These are phyloP conservation scores for Babesia bigemina DNA, from an alignment of 169 alveolate genomes.

Conservation along the genomic window DNA sequence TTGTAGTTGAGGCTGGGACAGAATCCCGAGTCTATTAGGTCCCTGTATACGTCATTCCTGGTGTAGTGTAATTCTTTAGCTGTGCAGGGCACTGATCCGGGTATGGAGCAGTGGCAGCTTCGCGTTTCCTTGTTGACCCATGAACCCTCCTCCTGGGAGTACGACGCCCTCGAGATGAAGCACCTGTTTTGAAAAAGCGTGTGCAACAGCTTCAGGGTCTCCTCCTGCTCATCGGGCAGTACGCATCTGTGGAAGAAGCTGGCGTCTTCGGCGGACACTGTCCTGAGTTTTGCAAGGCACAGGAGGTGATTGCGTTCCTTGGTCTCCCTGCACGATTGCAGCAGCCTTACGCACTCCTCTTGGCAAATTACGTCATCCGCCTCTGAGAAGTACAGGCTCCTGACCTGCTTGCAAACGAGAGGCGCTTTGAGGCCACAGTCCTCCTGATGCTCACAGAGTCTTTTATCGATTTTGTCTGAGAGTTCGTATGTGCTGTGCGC, in stretches of 20 bases:
- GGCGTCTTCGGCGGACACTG: background rate
- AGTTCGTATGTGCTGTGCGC: constrained; percentile 8
- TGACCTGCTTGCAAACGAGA: constrained; percentile 22
- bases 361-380: constrained; percentile 13
- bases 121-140: constrained; percentile 35
- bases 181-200: constrained; percentile 32
- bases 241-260: constrained; percentile 46
- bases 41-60: constrained; percentile 12
- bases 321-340: constrained; percentile 20
- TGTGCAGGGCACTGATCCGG: constrained; percentile 62
- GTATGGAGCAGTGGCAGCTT: constrained; percentile 51
- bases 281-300: constrained; percentile 40
- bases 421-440: constrained; percentile 7
- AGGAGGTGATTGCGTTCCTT: background rate
- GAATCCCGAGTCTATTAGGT: constrained; percentile 42
- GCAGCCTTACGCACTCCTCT: constrained; percentile 19
- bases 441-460: background rate
- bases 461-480: background rate
- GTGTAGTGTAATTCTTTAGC: constrained; percentile 30
- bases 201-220: background rate
- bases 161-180: constrained; percentile 36
- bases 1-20: constrained; percentile 44
- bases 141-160: constrained; percentile 10
- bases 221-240: constrained; percentile 18
- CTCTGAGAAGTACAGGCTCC: constrained; percentile 15